Percentiles rank a stretch among this genome's conserved stretches.
These are phyloP conservation scores for Bipolaris victoriae DNA, from an alignment of 2,329 filamentous ascomycete species.

Conservation along the genomic window DNA sequence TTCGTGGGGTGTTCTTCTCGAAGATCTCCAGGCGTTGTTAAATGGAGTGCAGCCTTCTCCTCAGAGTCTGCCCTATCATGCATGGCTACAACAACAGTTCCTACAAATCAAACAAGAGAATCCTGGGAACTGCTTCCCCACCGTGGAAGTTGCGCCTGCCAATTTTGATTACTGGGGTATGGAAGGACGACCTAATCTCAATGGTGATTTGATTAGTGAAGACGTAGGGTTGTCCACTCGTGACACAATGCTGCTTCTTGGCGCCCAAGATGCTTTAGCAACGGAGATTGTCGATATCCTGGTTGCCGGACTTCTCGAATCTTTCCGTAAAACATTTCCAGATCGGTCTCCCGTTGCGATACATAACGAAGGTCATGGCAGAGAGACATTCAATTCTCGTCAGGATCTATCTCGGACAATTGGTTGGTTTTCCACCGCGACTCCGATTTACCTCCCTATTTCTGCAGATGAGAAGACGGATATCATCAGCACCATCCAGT, in stretches of 20 bases:
- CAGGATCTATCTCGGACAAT: constrained; percentile 58
- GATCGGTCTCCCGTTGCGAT: constrained; percentile 52
- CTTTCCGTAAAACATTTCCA: constrained; percentile 53
- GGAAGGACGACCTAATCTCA: constrained; percentile 38
- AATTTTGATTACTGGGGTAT: constrained; percentile 50
- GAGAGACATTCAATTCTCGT: constrained; percentile 53
- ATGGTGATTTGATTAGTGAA: constrained; percentile 42
- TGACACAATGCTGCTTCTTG: constrained; percentile 42
- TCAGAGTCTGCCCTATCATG: constrained; percentile 46
- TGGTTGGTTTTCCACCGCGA: constrained; percentile 58
- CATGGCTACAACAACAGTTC: constrained; percentile 45
- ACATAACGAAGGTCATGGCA: constrained; percentile 58
- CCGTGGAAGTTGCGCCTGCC: constrained; percentile 32
- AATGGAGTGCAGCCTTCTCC: constrained; percentile 32
- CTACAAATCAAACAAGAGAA: constrained; percentile 36
- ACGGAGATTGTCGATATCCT: constrained; percentile 49
- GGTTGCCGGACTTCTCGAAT: constrained; percentile 47
- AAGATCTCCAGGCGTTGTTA: constrained; percentile 46
- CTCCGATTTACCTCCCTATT: constrained; percentile 37
- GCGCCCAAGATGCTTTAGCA: constrained; percentile 41
- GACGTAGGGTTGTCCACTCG: constrained; percentile 39
- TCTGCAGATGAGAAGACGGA: constrained; percentile 34
- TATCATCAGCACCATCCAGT: constrained; percentile 40
- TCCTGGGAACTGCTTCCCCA: constrained; percentile 34
- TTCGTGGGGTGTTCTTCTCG: constrained; percentile 49